These are phyloP conservation scores for Radiomyces spectabilis DNA, from an alignment of 192 early-diverging fungal genomes.

Conservation along the genomic window DNA sequence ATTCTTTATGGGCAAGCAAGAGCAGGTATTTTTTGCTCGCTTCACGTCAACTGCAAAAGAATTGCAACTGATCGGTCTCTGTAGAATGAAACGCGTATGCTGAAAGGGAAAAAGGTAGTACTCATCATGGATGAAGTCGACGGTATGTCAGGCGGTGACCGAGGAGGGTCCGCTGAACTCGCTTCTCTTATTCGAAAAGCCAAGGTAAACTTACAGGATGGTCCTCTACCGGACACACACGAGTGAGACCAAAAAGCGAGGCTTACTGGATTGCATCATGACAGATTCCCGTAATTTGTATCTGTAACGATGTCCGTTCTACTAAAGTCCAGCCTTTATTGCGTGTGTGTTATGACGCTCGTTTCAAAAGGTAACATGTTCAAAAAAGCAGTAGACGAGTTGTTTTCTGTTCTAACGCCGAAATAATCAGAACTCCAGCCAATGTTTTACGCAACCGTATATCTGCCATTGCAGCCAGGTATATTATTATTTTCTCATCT, in stretches of 20 bases:
- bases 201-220: slow-evolving; percentile 35
- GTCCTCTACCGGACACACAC: no score
- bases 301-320: slow-evolving; percentile 91
- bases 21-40: no score
- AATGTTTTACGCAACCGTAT: no score
- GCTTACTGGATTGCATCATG: not conserved
- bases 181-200: slow-evolving; percentile 88
- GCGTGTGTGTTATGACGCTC: slow-evolving; percentile 75
- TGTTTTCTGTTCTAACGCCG: no score
- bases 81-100: no score
- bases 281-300: slow-evolving; percentile 94
- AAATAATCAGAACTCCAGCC: no score
- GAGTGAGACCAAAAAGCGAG: no score
- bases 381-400: no score
- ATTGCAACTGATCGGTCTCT: no score
- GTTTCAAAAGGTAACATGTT: slow-evolving; percentile 65
- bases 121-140: slow-evolving; percentile 99
- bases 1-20: slow-evolving; percentile 30
- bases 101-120: slow-evolving; percentile 47
- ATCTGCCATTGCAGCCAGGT: no score
- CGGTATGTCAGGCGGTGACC: slow-evolving; percentile 96
- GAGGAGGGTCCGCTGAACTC: slow-evolving; percentile 84
- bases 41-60: no score
- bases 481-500: no score
- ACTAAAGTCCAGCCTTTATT: slow-evolving; percentile 80